These are phyloP conservation scores for Calonectria ilicicola DNA, from an alignment of 2,329 filamentous ascomycete species.

Conservation along the genomic window DNA sequence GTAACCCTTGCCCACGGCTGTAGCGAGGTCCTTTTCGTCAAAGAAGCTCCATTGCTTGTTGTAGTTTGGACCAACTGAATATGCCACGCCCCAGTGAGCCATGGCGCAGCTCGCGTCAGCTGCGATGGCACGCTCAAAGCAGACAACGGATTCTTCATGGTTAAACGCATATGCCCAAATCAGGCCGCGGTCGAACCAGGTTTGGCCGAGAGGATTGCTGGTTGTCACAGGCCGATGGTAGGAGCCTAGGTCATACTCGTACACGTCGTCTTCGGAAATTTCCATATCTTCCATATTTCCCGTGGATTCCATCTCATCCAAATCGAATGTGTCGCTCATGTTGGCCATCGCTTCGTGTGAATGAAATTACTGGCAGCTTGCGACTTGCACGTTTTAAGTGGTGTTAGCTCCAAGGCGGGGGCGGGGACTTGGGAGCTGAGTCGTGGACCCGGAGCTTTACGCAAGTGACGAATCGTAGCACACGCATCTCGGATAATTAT, in stretches of 20 bases:
- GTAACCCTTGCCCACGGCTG: constrained; percentile 17
- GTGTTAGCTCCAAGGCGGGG: neutral
- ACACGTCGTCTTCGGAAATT: neutral
- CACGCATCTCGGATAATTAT: neutral
- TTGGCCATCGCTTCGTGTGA: neutral
- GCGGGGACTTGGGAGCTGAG: neutral
- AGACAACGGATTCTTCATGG: constrained; percentile 75
- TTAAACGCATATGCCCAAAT: constrained; percentile 83
- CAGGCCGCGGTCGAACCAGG: constrained; percentile 72
- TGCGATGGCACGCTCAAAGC: constrained; percentile 71
- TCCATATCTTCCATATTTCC: too few species aligned
- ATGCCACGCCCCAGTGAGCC: constrained; percentile 79
- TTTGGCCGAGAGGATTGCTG: neutral
- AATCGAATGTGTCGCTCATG: neutral
- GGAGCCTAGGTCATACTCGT: constrained; percentile 14
- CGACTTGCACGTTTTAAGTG: neutral
- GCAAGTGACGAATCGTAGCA: neutral
- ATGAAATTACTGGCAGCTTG: neutral
- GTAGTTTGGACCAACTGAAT: constrained; percentile 79
- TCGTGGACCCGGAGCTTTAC: neutral
- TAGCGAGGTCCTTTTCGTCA: constrained; percentile 68
- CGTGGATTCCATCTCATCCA: too few species aligned
- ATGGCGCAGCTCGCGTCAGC: constrained; percentile 68
- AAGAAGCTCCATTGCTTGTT: constrained; percentile 83
- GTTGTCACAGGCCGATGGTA: constrained; percentile 10